Conservation (phyloP, 2,329 filamentous ascomycete species). For the Mycogone perniciosa region DNA sequence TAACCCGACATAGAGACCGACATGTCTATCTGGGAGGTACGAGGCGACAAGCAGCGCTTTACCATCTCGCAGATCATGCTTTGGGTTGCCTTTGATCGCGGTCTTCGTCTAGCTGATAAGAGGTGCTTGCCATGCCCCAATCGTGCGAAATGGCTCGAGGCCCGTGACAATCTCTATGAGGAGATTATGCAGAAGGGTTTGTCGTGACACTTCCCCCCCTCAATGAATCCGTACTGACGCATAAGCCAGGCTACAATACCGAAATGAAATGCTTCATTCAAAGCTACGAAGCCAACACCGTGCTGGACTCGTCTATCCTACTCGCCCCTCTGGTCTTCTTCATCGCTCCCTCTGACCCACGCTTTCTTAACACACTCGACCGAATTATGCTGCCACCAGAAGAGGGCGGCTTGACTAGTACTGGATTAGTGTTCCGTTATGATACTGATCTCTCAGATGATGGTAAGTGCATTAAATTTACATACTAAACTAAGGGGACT, state of each 20-base stretch:
- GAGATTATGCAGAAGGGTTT: slow-evolving; percentile 66
- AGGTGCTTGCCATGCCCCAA: slow-evolving; percentile 69
- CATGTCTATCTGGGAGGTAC: slow-evolving; percentile 81
- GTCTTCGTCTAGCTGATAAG: slow-evolving; percentile 67
- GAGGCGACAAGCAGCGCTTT: slow-evolving; percentile 69
- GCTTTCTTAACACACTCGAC: slow-evolving; percentile 67
- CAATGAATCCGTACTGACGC: not conserved
- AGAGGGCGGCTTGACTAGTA: slow-evolving; percentile 68
- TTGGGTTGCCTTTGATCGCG: slow-evolving; percentile 75
- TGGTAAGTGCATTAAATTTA: slow-evolving; percentile 37
- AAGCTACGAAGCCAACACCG: slow-evolving; percentile 65
- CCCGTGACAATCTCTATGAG: slow-evolving; percentile 64
- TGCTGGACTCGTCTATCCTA: slow-evolving; percentile 67
- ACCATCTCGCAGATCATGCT: slow-evolving; percentile 79
- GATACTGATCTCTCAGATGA: slow-evolving; percentile 63
- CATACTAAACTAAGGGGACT: not conserved
- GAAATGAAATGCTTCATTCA: slow-evolving; percentile 66
- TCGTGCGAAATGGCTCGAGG: slow-evolving; percentile 57
- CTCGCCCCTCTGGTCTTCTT: slow-evolving; percentile 77
- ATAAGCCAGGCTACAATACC: slow-evolving; percentile 55
- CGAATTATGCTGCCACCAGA: slow-evolving; percentile 65
- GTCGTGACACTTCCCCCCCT: not conserved
- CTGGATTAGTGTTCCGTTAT: slow-evolving; percentile 70
- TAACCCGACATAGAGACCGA: slow-evolving; percentile 48
- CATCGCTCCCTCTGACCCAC: slow-evolving; percentile 68